Evolutionary conservation across 2,329 filamentous ascomycete species (phyloP), one percentile per base, ranked within the genome.

Genomic region (Juglanconis oblonga): DNA sequence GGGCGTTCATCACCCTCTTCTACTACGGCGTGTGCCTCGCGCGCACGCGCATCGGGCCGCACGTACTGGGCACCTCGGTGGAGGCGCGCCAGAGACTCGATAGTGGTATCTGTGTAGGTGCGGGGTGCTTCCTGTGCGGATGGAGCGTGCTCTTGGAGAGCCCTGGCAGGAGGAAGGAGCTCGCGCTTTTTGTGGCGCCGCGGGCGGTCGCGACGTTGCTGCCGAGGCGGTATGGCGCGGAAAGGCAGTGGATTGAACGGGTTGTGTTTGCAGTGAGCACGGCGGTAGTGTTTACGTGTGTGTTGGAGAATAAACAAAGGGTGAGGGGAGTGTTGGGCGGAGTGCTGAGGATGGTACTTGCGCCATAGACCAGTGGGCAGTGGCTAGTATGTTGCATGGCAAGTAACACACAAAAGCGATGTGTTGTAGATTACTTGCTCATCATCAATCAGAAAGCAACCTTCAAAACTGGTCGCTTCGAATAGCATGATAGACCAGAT

Each of bases 1-100:
- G 87, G 3, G 77, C 86, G 0, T 96, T 94, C 72, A 89, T 96
- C 65, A 79, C 85, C 1, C 76, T 92, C 10, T 95, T 94, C 72
- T 96, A 93, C 76, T 96, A 96, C 71, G 87, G 89, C 33, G 89
- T 96, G 3, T 96, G 92, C 70, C 83, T 96, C 0, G 80, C 86
- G 5, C 84, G 92, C 49, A 92, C 87, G 1, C 82, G 90, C 10
- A 62, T 95, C 6, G 91, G 91, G 0, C 92, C 92, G 0, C 82
- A 71, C 38, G 29, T 94, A 11, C 76, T 93, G 31, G 82, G 85
- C n/a, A 77, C 70, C 17, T 80, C 84, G 62, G 72, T 72, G 0
- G 66, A 71, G 1, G 69, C 75, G 31, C 74, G 80, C 32, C 82
- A 85, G 68, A 71, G 68, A 54, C 82, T 88, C 61, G 85, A 88